Evolutionary conservation across 345 rosid genomes (phyloP), one percentile per base, ranked within the genome.

Genomic region (Eucalyptus regnans): DNA sequence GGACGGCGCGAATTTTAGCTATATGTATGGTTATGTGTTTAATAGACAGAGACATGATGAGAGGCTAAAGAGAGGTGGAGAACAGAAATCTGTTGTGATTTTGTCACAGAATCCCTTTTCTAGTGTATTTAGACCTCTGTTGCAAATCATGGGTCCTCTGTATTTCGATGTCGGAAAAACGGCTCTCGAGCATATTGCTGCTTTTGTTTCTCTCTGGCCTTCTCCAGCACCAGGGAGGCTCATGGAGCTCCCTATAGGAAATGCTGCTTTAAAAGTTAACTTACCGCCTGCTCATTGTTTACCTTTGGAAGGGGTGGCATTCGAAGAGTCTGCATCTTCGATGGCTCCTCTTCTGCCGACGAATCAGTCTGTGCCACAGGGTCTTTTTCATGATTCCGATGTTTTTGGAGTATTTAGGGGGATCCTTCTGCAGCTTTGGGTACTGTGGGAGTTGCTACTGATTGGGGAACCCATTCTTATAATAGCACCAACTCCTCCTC

Each of bases 1-100:
- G 83, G 84, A 88, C 31, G 84, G 44, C 76, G 85, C 76, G 88
- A 89, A 84, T 89, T 88, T 87, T 64, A 91, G 89, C 71, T 95
- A 94, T 90, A 89, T 98, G 91, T 98, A 98, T 91, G 99, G 99
- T 50, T 98, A 93, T 89, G 99, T 97, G 4, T 98, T 98, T 62
- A 98, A 98, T 91, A 95, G 99, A 88, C 97, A 98, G 89, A 95
- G 99, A 90, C 99, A 98, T 60, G 99, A 98, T 86, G 99, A 97
- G 92, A 96, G 99, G 91, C 92, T 98, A 88, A 96, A 95, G 92
- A 92, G 99, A 37, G 99, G 99, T 12, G 99, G 99, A 88, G 99
- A 98, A 81, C 99, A 98, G 87, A 98, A 96, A 86, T 98, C 99
- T 76, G 96, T 98, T 27, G 99, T 98, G 89, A 96, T 98, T 89